These are phyloP conservation scores for Phlebopus sp. DNA, from an alignment of 1,284 basidiomycete species.

Conservation along the genomic window DNA sequence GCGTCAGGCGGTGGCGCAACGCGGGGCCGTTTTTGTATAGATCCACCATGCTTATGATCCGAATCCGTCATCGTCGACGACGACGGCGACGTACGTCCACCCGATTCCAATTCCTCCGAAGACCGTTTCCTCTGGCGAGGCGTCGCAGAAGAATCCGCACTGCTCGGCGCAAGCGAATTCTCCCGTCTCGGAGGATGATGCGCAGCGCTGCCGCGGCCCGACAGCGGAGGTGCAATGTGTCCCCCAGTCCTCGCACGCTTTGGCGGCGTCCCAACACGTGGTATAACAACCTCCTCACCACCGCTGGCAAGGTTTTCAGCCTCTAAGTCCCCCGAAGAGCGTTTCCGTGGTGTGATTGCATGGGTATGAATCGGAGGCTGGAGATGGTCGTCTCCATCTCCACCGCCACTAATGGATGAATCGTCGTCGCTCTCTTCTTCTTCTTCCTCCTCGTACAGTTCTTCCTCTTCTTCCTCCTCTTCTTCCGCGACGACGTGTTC, in stretches of 20 bases:
- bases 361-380: constrained; percentile 14
- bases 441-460: constrained; percentile 14
- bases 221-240: neutral
- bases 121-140: constrained; percentile 34
- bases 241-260: constrained; percentile 26
- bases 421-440: constrained; percentile 28
- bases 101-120: constrained; percentile 28
- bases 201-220: neutral
- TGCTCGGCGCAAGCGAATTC: neutral
- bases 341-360: constrained; percentile 29
- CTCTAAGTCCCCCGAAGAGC: constrained; percentile 32
- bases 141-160: neutral
- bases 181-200: neutral
- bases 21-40: constrained; percentile 28
- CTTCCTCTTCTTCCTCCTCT: constrained; percentile 24
- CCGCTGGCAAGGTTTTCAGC: constrained; percentile 9
- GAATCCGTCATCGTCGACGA: constrained; percentile 19
- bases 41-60: constrained; percentile 8
- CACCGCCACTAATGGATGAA: constrained; percentile 4
- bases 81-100: constrained; percentile 11
- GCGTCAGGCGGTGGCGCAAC: constrained; percentile 17
- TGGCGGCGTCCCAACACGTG: constrained; percentile 25
- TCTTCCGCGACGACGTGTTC: constrained; percentile 21
- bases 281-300: neutral
- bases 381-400: neutral